Evolutionary conservation across 257 asterid species (phyloP).

Genomic region (Rehmannia glutinosa): DNA sequence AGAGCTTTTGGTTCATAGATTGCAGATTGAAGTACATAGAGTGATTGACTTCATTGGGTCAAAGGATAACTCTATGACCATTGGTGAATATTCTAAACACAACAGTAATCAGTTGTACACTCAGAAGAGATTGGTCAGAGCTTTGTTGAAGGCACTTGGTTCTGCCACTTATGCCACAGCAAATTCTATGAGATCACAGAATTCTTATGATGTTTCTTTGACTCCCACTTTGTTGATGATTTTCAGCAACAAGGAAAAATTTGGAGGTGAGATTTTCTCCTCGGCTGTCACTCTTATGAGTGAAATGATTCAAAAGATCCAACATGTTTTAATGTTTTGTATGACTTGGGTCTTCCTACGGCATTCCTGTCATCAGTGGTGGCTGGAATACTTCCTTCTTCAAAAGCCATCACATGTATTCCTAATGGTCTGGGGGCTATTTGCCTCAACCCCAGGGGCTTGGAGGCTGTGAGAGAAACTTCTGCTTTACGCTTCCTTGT

Average conservation of each 20-base stretch:
- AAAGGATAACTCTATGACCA: constrained; percentile 44
- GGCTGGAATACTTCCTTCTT: constrained; percentile 74
- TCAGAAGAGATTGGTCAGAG: constrained; percentile 82
- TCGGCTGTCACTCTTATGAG: constrained; percentile 94
- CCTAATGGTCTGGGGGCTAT: constrained; percentile 96
- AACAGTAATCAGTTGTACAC: constrained; percentile 43
- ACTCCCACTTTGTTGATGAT: constrained; percentile 73
- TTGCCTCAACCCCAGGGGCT: constrained; percentile 90
- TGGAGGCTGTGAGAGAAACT: constrained; percentile 85
- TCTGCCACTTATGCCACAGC: constrained; percentile 92
- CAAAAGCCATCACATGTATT: constrained; percentile 90
- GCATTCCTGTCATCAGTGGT: constrained; percentile 78
- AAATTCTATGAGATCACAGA: constrained; percentile 70
- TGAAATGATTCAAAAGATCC: constrained; percentile 98
- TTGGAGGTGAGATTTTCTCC: constrained; percentile 88
- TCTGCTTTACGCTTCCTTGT: constrained; percentile 78
- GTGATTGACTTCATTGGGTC: constrained; percentile 58
- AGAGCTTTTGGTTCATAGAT: constrained; percentile 82
- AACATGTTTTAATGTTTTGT: constrained; percentile 70
- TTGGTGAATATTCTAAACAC: constrained; percentile 46
- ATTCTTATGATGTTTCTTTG: constrained; percentile 69
- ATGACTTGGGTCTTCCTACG: constrained; percentile 87
- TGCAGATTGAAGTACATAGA: constrained; percentile 83
- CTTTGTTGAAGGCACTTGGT: constrained; percentile 81
- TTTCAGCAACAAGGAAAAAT: constrained; percentile 72